phyloP scores from a whole-genome alignment of 305 asterid species.

The Rubia balearica region DNA sequence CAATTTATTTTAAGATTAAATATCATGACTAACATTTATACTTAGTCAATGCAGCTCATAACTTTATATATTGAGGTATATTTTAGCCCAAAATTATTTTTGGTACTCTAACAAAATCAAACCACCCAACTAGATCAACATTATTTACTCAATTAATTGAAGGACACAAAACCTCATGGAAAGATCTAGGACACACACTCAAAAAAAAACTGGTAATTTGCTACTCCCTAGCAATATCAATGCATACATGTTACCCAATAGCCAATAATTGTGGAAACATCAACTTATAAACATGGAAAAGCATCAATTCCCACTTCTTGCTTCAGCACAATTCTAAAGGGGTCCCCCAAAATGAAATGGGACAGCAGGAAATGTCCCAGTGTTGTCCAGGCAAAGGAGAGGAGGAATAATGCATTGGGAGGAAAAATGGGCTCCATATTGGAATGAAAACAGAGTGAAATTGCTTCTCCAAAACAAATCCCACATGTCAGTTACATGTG shows the following conservation, averaged over 20 bases:
- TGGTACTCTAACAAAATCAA: too few species aligned
- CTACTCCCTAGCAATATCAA: background rate
- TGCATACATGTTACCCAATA: constrained; percentile 14
- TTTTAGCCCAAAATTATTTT: too few species aligned
- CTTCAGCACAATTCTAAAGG: constrained; percentile 7
- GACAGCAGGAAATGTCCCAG: constrained; percentile 13
- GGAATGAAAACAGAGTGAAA: constrained; percentile 20
- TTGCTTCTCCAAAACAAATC: constrained; percentile 29
- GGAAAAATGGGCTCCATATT: constrained; percentile 15
- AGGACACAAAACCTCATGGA: background rate
- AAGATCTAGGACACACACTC: background rate
- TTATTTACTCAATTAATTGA: background rate
- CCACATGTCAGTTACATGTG: constrained; percentile 36
- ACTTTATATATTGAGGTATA: too few species aligned
- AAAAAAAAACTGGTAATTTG: background rate
- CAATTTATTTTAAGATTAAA: too few species aligned
- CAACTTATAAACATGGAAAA: constrained; percentile 11
- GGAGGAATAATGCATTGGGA: constrained; percentile 4
- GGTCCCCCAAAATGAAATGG: background rate
- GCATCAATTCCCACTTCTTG: constrained; percentile 9
- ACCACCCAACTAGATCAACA: too few species aligned
- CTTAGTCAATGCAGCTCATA: too few species aligned
- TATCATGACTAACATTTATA: too few species aligned
- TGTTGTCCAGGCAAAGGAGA: constrained; percentile 11
- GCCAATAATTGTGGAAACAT: constrained; percentile 16